Evolutionary conservation across 1,284 basidiomycete species (phyloP).

Genomic region (Volvariella volvacea): DNA sequence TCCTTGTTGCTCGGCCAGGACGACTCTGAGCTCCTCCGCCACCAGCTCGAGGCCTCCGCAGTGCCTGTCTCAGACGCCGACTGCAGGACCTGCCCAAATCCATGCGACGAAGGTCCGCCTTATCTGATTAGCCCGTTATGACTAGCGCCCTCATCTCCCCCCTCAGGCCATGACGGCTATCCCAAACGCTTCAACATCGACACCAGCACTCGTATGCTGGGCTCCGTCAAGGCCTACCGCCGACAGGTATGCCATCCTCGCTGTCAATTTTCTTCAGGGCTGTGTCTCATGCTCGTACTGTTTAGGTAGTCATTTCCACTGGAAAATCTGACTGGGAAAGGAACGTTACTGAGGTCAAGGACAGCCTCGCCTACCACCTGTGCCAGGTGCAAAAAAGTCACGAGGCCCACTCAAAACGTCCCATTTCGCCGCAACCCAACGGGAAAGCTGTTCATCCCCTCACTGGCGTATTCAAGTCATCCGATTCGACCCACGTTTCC

Average conservation of each 20-base stretch:
- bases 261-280: conserved; percentile 2
- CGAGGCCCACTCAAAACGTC: conserved; percentile 6
- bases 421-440: conserved; percentile 18
- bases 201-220: conserved; percentile 73
- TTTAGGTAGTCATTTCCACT: conserved; percentile 79
- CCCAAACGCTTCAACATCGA: conserved; percentile 69
- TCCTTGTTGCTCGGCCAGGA: conserved; percentile 30
- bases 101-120: conserved; percentile 62
- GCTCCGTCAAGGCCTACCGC: conserved; percentile 75
- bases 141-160: conserved; percentile 20
- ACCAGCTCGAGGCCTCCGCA: conserved; percentile 38
- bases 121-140: conserved; percentile 10
- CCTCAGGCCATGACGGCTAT: conserved; percentile 65
- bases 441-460: conserved; percentile 23
- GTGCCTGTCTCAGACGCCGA: conserved; percentile 67
- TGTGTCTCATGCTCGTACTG: neutral
- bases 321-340: conserved; percentile 82
- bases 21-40: conserved; percentile 26
- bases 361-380: conserved; percentile 64
- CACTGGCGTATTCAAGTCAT: conserved; percentile 51
- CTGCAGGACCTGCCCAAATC: conserved; percentile 73
- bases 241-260: conserved; percentile 51
- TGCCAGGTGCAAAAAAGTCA: conserved; percentile 23
- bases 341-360: conserved; percentile 63
- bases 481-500: conserved; percentile 53